Percentiles rank a stretch among this genome's conserved stretches.
phyloP scores from a whole-genome alignment of 2,329 filamentous ascomycete genomes.

The Paraphoma chrysanthemicola region DNA sequence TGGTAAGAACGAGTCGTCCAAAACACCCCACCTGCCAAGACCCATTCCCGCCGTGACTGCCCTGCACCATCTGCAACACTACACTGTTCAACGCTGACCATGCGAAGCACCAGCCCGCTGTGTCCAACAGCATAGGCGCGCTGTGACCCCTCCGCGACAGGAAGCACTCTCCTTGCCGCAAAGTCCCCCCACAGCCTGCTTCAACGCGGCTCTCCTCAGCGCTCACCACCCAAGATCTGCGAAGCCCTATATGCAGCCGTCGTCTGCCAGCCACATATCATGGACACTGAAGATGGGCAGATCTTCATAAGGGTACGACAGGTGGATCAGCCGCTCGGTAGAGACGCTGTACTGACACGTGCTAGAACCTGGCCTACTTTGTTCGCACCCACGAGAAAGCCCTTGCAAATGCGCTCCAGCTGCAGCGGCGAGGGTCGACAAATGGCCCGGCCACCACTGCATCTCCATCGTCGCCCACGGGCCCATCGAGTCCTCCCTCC shows the following conservation, averaged over 20 bases:
- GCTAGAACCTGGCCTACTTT: conserved; percentile 90
- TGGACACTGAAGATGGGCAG: conserved; percentile 90
- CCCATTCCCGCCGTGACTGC: conserved; percentile 7
- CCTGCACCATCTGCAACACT: conserved; percentile 4
- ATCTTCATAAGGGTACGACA: conserved; percentile 80
- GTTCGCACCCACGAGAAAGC: conserved; percentile 98
- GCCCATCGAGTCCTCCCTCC: conserved; percentile 54
- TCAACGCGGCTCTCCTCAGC: conserved; percentile 11
- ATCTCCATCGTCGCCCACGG: conserved; percentile 48
- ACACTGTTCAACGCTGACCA: conserved; percentile 26
- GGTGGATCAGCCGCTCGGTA: background rate
- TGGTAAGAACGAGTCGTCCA: conserved; percentile 25
- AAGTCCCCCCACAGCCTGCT: background rate
- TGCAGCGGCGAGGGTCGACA: conserved; percentile 75
- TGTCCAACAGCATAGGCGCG: conserved; percentile 27
- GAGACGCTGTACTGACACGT: conserved; percentile 36
- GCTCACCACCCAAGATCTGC: conserved; percentile 7
- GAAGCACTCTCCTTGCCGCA: background rate
- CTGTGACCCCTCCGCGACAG: conserved; percentile 2
- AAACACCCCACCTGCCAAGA: conserved; percentile 25
- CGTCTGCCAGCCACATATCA: conserved; percentile 50
- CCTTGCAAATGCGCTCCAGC: conserved; percentile 91
- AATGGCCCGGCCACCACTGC: conserved; percentile 62
- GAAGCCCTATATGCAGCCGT: conserved; percentile 44
- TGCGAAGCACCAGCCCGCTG: conserved; percentile 27